Evolutionary conservation across 345 rosid genomes (phyloP).

Genomic region (Brassica napus): DNA sequence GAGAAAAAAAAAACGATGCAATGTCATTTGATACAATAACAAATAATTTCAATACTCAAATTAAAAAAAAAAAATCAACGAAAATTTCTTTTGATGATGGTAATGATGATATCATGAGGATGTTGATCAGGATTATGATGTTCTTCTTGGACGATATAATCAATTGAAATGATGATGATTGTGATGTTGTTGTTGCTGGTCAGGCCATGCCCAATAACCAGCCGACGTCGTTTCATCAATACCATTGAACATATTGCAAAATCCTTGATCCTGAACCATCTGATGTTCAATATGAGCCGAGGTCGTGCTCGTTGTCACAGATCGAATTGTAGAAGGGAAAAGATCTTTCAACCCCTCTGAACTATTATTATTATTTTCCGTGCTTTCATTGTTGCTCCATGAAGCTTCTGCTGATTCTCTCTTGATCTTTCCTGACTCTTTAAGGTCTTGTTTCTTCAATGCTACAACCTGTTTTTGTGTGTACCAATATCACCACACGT

Average conservation of each 20-base stretch:
- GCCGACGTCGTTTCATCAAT: constrained; percentile 65
- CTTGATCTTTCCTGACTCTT: constrained; percentile 47
- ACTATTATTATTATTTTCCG: constrained; percentile 49
- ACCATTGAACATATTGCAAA: constrained; percentile 69
- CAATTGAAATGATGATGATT: constrained; percentile 41
- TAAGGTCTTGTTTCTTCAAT: constrained; percentile 56
- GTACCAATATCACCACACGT: constrained; percentile 26
- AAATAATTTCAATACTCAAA: constrained; percentile 29
- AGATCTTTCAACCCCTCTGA: constrained; percentile 48
- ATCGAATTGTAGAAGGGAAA: constrained; percentile 57
- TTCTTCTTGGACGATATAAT: constrained; percentile 10
- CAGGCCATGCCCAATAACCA: constrained; percentile 75
- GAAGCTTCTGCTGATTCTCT: constrained; percentile 61
- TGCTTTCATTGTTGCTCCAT: constrained; percentile 76
- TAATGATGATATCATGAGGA: constrained; percentile 22
- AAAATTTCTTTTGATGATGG: constrained; percentile 23
- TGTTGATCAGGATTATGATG: constrained; percentile 1
- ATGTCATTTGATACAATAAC: constrained; percentile 5
- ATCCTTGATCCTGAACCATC: constrained; percentile 57
- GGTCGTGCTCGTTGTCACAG: constrained; percentile 45
- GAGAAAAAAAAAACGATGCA: not conserved
- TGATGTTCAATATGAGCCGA: constrained; percentile 50
- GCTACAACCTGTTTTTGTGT: constrained; percentile 51
- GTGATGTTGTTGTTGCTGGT: constrained; percentile 59
- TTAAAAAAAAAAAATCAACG: constrained; percentile 16